Conservation (phyloP, 768 basidiomycete species). For the Steccherinum ochraceum region DNA sequence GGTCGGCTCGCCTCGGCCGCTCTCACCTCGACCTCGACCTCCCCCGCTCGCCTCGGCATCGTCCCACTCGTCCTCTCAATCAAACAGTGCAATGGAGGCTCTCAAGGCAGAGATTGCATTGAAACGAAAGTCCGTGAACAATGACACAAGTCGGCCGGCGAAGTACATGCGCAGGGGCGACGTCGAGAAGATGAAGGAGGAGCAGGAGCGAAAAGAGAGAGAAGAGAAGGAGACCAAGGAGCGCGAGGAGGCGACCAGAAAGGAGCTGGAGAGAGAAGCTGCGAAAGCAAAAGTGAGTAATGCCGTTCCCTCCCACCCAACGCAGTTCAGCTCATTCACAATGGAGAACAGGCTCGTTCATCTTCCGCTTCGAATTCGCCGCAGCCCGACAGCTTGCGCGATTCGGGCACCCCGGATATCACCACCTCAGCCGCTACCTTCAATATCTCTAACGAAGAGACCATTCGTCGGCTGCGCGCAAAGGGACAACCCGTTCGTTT, state of each 20-base stretch:
- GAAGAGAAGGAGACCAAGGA: constrained; percentile 29
- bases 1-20: background rate
- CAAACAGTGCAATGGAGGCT: constrained; percentile 67
- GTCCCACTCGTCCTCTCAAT: background rate
- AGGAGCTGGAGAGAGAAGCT: constrained; percentile 14
- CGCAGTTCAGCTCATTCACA: constrained; percentile 4
- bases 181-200: constrained; percentile 63
- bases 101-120: constrained; percentile 84
- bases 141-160: constrained; percentile 45
- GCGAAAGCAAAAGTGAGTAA: constrained; percentile 40
- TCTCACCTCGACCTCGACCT: background rate
- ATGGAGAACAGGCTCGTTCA: constrained; percentile 21
- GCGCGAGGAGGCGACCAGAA: constrained; percentile 16
- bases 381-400: constrained; percentile 14
- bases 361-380: constrained; percentile 16
- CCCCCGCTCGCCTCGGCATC: background rate
- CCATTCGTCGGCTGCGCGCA: constrained; percentile 76
- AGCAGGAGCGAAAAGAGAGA: constrained; percentile 33
- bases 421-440: constrained; percentile 38
- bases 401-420: constrained; percentile 39
- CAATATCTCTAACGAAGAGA: constrained; percentile 92
- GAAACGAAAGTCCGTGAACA: constrained; percentile 74
- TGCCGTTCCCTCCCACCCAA: background rate
- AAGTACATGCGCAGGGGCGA: constrained; percentile 94
- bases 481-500: constrained; percentile 94